Evolutionary conservation across 2,329 filamentous ascomycete species (phyloP), one percentile per base, ranked within the genome.

Genomic region (Nemania sp.): DNA sequence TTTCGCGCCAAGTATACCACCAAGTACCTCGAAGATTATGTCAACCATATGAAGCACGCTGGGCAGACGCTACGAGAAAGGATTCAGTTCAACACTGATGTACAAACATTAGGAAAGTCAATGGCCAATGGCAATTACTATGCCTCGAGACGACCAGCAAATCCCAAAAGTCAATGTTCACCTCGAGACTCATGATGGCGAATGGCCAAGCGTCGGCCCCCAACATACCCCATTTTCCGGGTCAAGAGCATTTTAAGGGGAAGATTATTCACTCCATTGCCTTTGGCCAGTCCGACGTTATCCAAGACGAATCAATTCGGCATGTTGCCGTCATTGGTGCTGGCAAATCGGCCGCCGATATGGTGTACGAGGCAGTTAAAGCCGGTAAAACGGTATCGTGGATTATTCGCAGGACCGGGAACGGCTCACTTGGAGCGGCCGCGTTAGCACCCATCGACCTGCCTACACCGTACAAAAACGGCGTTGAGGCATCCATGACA

Each of bases 301-400:
- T 55, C 33, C 52, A 50, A 47, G 67, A 36, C 44, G 49, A 51
- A 15, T 45, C 52, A 11, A 48, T 67, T 12, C 56, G 64, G 42
- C 59, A 67, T 30, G 43, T 73, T 26, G 51, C 66, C 2, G 65
- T 74, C 1, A 36, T 73, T 12, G 71, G 72, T 12, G 72, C 61
- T 3, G 70, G 64, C 11, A 73, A 73, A 42, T 74, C 72, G 6
- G 63, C 71, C 5, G 71, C 69, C 15, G 72, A 74, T 53, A 68
- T 73, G 60, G 66, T 69, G 1, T 74, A 74, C 49, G 65, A 67
- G 31, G 55, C 60, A 7, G 64, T 63, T 22, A 72, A 71, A 56
- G 64, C 63, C 1, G 64, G 63, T 14, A 71, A 70, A 42, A 61
- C 40, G 0, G 68, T 73, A 2, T 64, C 58, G 14, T 74, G 72